Base-by-base conservation (phyloP, 2,329 filamentous ascomycete species). In the Ceratocystis diversiconidia region DNA sequence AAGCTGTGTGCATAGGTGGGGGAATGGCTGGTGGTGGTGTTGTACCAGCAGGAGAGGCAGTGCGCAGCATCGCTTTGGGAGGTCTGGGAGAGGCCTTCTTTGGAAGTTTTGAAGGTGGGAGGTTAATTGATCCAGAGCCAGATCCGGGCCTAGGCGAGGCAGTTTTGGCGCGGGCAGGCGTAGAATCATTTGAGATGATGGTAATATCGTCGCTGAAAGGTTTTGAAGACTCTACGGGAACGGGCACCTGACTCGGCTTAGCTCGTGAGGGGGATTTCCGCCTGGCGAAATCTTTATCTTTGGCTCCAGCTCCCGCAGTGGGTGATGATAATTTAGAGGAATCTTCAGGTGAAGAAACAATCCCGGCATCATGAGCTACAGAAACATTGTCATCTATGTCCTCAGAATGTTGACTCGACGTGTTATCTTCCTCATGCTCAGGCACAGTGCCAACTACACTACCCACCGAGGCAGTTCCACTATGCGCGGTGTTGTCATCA, bases 401-500 rank as follows among this genome's bases (percentile, higher is more conserved):
- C 2, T 30, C 52, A 3, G 22, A 30, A 32, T 5, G 52, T 30
- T 57, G 52, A 12, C 30, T 57, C 8, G 4, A 22, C 19, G 76
- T 70, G 19, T 88, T 84, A 68, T 95, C 91, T 71, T 95, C 90
- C 65, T 89, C 44, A 28, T 67, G 90, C 30, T 66, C 65, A 30
- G 36, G 81, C 15, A 95, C 90, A 0, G 90, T 94, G 1, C 86
- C 85, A 22, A 96, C 89, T 88, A 71, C 90, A 81, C 28, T 55
- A 36, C n/a, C 50, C 19, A 48, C 12, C 41, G 36, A 57, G 10
- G 52, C 4, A 12, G 22, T 57, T 30, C 52, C 52, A 30, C 22
- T 57, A n/a, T 22, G 17, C 17, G 28, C 28, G 3, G 22, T 55
- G 50, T 25, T 25, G 22, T 19, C 25, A 19, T 19, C 22, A 19